Evolutionary conservation across 441 rosid genomes (phyloP).

Genomic region (Theobroma grandiflorum): DNA sequence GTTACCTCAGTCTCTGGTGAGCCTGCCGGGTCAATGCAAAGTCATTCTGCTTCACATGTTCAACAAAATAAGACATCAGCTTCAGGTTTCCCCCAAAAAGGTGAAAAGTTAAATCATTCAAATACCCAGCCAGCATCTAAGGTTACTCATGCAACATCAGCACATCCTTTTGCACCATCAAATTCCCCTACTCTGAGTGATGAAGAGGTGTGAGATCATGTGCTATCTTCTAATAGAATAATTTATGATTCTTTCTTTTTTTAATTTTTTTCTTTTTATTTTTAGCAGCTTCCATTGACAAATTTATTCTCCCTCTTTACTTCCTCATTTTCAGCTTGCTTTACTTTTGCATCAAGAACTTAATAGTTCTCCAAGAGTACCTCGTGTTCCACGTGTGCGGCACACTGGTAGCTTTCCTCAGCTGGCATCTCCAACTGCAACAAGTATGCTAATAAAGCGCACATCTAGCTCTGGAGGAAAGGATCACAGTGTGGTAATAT

Average conservation of each 20-base stretch:
- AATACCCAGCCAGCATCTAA: constrained; percentile 53
- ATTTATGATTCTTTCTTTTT: constrained; percentile 7
- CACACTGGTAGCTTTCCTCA: constrained; percentile 88
- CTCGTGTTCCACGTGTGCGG: constrained; percentile 94
- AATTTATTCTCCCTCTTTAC: neutral
- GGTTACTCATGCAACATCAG: constrained; percentile 50
- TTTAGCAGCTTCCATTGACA: neutral
- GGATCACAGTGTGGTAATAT: constrained; percentile 70
- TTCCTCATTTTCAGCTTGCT: constrained; percentile 72
- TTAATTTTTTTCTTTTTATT: neutral
- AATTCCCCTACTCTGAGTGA: constrained; percentile 69
- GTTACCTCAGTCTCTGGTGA: constrained; percentile 46
- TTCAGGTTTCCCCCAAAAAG: constrained; percentile 53
- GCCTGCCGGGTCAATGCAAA: constrained; percentile 44
- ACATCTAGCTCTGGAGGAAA: constrained; percentile 78
- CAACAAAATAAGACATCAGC: constrained; percentile 51
- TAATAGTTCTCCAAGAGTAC: constrained; percentile 97
- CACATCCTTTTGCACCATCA: constrained; percentile 51
- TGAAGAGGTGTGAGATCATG: constrained; percentile 77
- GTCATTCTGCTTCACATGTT: constrained; percentile 41
- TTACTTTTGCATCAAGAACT: constrained; percentile 98
- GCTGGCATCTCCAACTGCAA: constrained; percentile 71
- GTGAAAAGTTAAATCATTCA: constrained; percentile 66
- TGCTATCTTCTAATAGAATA: constrained; percentile 15
- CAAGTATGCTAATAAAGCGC: constrained; percentile 71